Base-by-base conservation (phyloP, 805 yeast genomes). In the Metschnikowia hibisci region DNA sequence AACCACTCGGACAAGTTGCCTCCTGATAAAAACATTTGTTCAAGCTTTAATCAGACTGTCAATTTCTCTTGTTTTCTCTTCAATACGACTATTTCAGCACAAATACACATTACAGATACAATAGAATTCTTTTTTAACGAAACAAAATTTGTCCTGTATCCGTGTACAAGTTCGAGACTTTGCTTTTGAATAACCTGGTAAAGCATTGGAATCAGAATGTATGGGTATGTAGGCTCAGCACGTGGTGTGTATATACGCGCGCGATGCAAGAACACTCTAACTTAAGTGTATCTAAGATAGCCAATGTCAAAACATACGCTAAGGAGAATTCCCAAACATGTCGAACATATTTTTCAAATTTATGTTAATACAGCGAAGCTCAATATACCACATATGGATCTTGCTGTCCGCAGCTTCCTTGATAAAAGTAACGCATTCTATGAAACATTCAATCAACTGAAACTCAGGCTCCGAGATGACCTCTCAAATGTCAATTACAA, bases 1-100 rank as follows among this genome's bases (percentile, higher is more conserved):
- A 78, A 78, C 83, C 84, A 73, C 83, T 79, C 83, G 83, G 83
- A 81, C 83, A 78, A 70, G 70, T 69, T 71, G 76, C 76, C 77
- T 33, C 10, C 14, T 4, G n/a, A 13, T 14, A 8, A 20, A 20
- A 28, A 20, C 7, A 6, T 20, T 2, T 6, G 4, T 20, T 20
- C 4, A 8, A 2, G 23, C 23, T 20, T 8, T 20, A 20, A 20
- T n/a, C n/a, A n/a, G n/a, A n/a, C n/a, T n/a, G n/a, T n/a, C n/a
- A n/a, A 20, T 20, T 3, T 3, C 23, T 20, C 23, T 20, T 20
- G 23, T 3, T 20, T 20, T 20, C 23, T 20, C 23, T 20, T 20
- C 23, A 2, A 8, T 8, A 20, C 23, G 23, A 20, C 23, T 20
- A n/a, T n/a, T n/a, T n/a, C n/a, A n/a, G n/a, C n/a, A n/a, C n/a